Evolutionary conservation across 2,329 filamentous ascomycete genomes (phyloP), one percentile per base, ranked within the genome.

Genomic region (Trichophyton verrucosum): DNA sequence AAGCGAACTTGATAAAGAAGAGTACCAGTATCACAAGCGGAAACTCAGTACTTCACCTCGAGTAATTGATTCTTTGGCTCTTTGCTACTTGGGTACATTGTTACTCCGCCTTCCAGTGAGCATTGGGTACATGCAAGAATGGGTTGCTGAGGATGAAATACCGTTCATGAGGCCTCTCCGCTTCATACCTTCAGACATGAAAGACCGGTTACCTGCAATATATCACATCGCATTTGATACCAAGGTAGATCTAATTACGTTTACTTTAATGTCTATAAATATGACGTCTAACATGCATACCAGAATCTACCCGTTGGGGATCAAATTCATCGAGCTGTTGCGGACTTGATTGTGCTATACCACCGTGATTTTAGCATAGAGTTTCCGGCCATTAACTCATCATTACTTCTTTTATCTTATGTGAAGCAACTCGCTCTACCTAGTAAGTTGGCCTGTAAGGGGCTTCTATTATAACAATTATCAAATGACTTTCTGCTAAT

Each of bases 51-150:
- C 71, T 69, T 68, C 83, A 66, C 91, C 91, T 1, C 83, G 77
- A 58, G 75, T 95, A 40, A 75, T 88, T 47, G 91, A 96, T 66
- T 87, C 86, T 0, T 73, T 97, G 59, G 85, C 80, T 1, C 71
- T 96, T 9, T 91, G 88, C 69, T 96, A 96, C 74, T 73, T 96
- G 38, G 91, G 84, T 1, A 84, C 84, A 42, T 68, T 94, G 53
- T 77, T 96, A 27, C 77, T 96, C 66, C 84, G 87, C 61, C 78
- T 94, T 61, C 90, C 91, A 0, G 79, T 89, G n/a, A 84, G 85
- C 22, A 76, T 92, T 6, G 86, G 84, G 9, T 88, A 95, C 65
- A 73, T 97, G 11, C 80, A 80, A 64, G 69, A 70, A 51, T 95
- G 88, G 85, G 83, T 82, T 15, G 81, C 80, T 56, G 77, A 77